Evolutionary conservation across 2,329 filamentous ascomycete genomes (phyloP).

Genomic region (Thyridium curvatum): DNA sequence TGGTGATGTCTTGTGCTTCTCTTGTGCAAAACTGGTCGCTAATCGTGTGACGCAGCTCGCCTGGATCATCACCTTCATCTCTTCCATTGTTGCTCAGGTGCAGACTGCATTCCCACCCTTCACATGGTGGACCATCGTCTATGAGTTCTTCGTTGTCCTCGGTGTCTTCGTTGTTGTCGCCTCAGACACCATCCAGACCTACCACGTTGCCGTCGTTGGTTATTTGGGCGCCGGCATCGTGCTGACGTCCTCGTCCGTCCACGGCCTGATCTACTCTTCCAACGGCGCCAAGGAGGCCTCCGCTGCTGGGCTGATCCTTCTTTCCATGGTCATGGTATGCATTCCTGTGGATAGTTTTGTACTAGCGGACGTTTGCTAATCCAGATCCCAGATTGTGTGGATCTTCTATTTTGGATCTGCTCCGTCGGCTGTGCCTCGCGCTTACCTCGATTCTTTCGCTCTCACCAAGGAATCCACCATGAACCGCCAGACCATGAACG

Average conservation of each 20-base stretch:
- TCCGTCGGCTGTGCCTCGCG: conserved; percentile 76
- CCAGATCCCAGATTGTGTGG: conserved; percentile 73
- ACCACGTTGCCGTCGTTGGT: conserved; percentile 85
- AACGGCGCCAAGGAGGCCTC: conserved; percentile 74
- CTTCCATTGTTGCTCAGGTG: conserved; percentile 68
- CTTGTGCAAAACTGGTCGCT: no score
- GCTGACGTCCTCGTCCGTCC: conserved; percentile 79
- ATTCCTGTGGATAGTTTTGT: no score
- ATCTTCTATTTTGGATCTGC: conserved; percentile 98
- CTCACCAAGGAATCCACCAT: conserved; percentile 76
- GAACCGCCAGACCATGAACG: conserved; percentile 66
- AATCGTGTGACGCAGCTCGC: conserved; percentile 57
- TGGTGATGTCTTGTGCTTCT: conserved; percentile 12
- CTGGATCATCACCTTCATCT: conserved; percentile 89
- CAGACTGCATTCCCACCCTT: conserved; percentile 68
- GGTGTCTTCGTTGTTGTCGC: conserved; percentile 79
- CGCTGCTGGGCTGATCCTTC: conserved; percentile 85
- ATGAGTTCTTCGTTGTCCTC: conserved; percentile 75
- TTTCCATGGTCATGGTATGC: conserved; percentile 86
- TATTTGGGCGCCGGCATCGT: conserved; percentile 81
- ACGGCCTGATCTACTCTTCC: conserved; percentile 73
- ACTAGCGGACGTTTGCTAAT: no score
- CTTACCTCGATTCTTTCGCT: conserved; percentile 93
- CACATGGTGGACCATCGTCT: conserved; percentile 86
- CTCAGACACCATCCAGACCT: conserved; percentile 77